Base-by-base conservation (phyloP, 108 stramenopile genomes). In the Pelagomonas calceolata region DNA sequence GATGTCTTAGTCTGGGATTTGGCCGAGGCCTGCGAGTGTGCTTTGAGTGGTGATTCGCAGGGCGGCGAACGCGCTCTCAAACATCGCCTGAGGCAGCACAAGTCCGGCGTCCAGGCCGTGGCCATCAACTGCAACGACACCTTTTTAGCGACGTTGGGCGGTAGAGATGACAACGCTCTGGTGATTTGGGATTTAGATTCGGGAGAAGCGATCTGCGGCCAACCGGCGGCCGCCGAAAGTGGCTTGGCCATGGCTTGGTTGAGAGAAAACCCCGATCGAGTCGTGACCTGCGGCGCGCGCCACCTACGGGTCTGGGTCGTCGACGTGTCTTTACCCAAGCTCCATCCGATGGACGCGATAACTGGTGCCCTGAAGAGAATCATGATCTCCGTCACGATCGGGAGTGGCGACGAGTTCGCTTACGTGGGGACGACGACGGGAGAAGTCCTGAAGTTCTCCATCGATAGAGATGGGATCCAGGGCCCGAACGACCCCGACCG, bases 131-230 rank as follows among this genome's bases (percentile, higher is more conserved):
- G 71, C 43, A 83, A 88, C 77, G 80, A 77, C 35, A 66, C 78
- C 37, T 91, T 71, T 65, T 78, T 93, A 30, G 80, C 80, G 16
- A 84, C 90, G 29, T 70, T 92, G 18, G 92, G 92, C 32, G 91
- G 91, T 18, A 85, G 84, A 63, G 91, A 93, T 75, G 92, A 93
- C 75, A 93, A 93, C 78, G 87, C 89, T n/a, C 70, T 93, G 43
- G 91, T 92, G 29, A 85, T 92, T 35, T 93, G 92, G 92, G 83
- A 89, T 68, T 68, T 87, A 21, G 74, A 69, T 32, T 76, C 79
- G 0, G 91, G 91, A 15, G 70, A 73, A 30, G 78, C 88, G 43
- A 78, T 93, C 67, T 91, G 91, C 70, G 91, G 89, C 44, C 72
- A 85, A 29, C 88, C 84, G 30, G 90, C 90, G 36, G 84, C 88